phyloP scores from a whole-genome alignment of 495 filamentous ascomycete species.

The Chlorociboria aeruginascens region DNA sequence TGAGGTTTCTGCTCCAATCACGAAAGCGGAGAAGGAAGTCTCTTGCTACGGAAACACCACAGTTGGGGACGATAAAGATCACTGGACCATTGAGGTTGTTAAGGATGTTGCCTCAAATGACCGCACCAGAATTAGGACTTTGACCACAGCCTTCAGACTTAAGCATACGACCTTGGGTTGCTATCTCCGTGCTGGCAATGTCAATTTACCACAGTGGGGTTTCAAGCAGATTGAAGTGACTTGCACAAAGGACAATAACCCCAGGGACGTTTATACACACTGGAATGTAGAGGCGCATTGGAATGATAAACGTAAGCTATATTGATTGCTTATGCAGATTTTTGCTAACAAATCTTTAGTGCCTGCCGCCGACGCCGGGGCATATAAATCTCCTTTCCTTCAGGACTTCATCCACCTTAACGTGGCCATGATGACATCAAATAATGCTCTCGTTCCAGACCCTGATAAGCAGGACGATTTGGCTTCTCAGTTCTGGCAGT shows the following conservation, averaged over 20 bases:
- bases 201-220: constrained; percentile 96
- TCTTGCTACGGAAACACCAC: constrained; percentile 94
- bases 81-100: constrained; percentile 91
- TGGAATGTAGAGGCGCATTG: constrained; percentile 96
- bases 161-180: constrained; percentile 77
- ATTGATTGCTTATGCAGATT: not conserved
- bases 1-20: constrained; percentile 72
- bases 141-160: constrained; percentile 88
- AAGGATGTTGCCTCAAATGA: constrained; percentile 80
- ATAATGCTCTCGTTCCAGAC: constrained; percentile 95
- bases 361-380: constrained; percentile 77
- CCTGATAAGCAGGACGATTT: constrained; percentile 98
- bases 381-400: constrained; percentile 92
- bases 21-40: constrained; percentile 83
- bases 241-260: constrained; percentile 88
- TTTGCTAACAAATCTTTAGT: constrained; percentile 38
- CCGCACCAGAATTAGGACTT: constrained; percentile 72
- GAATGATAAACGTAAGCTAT: constrained; percentile 79
- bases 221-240: constrained; percentile 99
- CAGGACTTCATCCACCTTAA: constrained; percentile 96
- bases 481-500: constrained; percentile 96
- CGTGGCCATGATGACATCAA: constrained; percentile 99
- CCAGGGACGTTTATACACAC: constrained; percentile 86
- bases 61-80: constrained; percentile 96
- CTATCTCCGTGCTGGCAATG: constrained; percentile 90